These are phyloP conservation scores for Pilasporangium apinafurcum DNA, from an alignment of 352 stramenopile species.

Conservation along the genomic window DNA sequence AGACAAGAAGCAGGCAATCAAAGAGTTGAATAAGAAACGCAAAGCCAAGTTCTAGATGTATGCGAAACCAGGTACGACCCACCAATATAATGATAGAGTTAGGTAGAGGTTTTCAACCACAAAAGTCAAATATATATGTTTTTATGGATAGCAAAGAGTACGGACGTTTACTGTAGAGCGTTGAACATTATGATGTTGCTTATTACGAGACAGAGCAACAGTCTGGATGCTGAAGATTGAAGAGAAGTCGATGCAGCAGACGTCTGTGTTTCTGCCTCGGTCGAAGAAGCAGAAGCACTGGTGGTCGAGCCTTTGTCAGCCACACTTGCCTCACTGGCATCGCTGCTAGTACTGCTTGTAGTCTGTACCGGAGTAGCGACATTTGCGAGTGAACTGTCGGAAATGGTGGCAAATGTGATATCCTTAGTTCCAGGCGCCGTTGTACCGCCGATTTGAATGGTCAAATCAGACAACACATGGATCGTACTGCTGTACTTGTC, in stretches of 20 bases:
- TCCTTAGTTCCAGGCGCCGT: no score
- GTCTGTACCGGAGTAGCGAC: conserved; percentile 20
- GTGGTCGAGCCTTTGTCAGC: no score
- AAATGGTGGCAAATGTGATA: conserved; percentile 21
- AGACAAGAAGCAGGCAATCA: conserved; percentile 78
- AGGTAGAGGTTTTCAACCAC: neutral
- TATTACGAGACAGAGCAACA: neutral
- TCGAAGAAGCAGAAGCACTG: no score
- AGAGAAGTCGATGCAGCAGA: no score
- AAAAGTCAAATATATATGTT: conserved; percentile 2
- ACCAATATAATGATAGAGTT: conserved; percentile 2
- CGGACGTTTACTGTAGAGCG: no score
- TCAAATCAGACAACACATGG: conserved; percentile 24
- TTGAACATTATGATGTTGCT: no score
- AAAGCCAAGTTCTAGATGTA: conserved; percentile 83
- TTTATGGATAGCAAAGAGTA: no score
- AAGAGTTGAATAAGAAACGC: conserved; percentile 68
- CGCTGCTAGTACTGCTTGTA: conserved; percentile 1
- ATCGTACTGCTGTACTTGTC: conserved; percentile 17
- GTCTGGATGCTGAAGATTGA: no score
- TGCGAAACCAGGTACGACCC: no score
- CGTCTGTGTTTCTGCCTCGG: no score
- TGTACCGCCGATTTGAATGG: no score
- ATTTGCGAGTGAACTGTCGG: conserved; percentile 16
- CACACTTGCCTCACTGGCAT: no score